A percentile compares a stretch with the other conserved stretches of the same genome.
These are phyloP conservation scores for Xylaria sp. DNA, from an alignment of 2,329 filamentous ascomycete species.

Conservation along the genomic window DNA sequence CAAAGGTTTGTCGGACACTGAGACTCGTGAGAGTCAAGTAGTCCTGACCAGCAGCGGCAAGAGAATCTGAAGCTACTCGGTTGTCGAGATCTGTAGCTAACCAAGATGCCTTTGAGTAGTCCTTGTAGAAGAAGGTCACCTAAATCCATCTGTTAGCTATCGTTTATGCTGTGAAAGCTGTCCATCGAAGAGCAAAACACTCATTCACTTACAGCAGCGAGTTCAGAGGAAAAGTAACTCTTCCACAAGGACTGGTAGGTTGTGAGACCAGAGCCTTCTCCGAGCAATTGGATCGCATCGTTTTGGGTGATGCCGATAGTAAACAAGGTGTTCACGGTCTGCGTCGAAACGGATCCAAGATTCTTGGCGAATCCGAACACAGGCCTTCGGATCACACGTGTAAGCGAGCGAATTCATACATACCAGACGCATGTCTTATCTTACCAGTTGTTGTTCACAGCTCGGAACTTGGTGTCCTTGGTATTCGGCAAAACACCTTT, in stretches of 20 bases:
- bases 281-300: constrained; percentile 69
- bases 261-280: constrained; percentile 54
- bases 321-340: constrained; percentile 52
- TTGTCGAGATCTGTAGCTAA: constrained; percentile 61
- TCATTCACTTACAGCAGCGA: constrained; percentile 46
- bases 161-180: neutral
- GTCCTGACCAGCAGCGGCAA: constrained; percentile 63
- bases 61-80: constrained; percentile 61
- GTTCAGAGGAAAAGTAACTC: constrained; percentile 59
- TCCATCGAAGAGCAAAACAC: no score
- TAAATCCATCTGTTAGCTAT: constrained; percentile 16
- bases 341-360: constrained; percentile 42
- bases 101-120: constrained; percentile 56
- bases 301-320: constrained; percentile 74
- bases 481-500: constrained; percentile 58
- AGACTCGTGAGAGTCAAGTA: constrained; percentile 73
- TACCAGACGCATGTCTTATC: neutral
- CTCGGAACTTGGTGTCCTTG: constrained; percentile 60
- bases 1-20: constrained; percentile 76
- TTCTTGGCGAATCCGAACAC: constrained; percentile 73
- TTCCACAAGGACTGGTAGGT: constrained; percentile 72
- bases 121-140: constrained; percentile 68
- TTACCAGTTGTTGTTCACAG: constrained; percentile 57
- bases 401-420: constrained; percentile 6
- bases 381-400: constrained; percentile 44